Evolutionary conservation across 1,284 basidiomycete species (phyloP).

Genomic region (Sphagnurus paluster): DNA sequence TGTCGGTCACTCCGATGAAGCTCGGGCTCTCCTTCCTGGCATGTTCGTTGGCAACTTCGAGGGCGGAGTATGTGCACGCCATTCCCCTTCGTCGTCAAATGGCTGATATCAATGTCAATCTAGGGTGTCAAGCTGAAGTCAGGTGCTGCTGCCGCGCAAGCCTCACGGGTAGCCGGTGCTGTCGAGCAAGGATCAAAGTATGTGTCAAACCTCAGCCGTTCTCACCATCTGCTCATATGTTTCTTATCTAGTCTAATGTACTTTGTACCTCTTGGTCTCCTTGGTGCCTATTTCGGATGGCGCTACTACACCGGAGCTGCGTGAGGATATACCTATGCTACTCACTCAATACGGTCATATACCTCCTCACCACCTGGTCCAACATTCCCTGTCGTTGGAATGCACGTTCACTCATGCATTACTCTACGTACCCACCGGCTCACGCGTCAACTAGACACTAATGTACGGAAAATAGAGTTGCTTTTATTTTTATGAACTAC

Average conservation of each 20-base stretch:
- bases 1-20: slow-evolving; percentile 99
- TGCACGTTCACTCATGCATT: slow-evolving; percentile 8
- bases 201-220: slow-evolving; percentile 26
- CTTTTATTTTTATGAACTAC: slow-evolving; percentile 12
- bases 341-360: slow-evolving; percentile 6
- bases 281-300: slow-evolving; percentile 84
- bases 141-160: slow-evolving; percentile 44
- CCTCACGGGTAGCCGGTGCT: slow-evolving; percentile 41
- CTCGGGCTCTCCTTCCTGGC: slow-evolving; percentile 80
- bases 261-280: slow-evolving; percentile 71
- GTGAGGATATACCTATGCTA: slow-evolving; percentile 27
- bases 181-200: slow-evolving; percentile 74
- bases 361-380: slow-evolving; percentile 6
- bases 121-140: slow-evolving; percentile 54
- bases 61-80: slow-evolving; percentile 51
- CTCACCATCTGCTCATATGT: slow-evolving; percentile 12
- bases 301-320: slow-evolving; percentile 61
- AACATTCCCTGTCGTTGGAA: too few relatives aligned
- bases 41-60: slow-evolving; percentile 83
- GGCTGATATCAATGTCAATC: slow-evolving; percentile 10
- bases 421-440: neutral
- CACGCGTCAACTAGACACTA: slow-evolving; percentile 7
- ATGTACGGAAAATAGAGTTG: slow-evolving; percentile 16
- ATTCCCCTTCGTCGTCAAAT: neutral
- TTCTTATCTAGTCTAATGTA: slow-evolving; percentile 63